Percentiles rank a stretch among this genome's conserved stretches.
phyloP scores from a whole-genome alignment of 257 asterid species.

The Solanum pimpinellifolium region DNA sequence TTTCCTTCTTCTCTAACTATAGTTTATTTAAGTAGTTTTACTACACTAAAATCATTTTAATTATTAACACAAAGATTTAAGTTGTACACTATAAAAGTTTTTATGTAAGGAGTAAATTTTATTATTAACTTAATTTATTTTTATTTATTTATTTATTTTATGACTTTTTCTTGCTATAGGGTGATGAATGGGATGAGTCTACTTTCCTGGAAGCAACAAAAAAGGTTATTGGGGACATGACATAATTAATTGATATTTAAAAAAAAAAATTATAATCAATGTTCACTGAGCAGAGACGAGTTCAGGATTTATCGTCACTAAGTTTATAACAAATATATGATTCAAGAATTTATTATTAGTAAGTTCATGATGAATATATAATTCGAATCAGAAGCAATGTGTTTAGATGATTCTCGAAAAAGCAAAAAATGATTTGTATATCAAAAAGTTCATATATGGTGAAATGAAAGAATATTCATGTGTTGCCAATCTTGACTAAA shows the following conservation, averaged over 20 bases:
- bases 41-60: background rate
- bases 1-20: background rate
- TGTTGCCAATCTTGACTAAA: background rate
- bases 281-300: rapidly evolving
- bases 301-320: background rate
- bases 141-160: background rate
- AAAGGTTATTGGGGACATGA: slow-evolving; percentile 27
- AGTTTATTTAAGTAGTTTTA: background rate
- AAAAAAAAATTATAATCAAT: background rate
- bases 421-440: background rate
- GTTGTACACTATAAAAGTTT: background rate
- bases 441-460: background rate
- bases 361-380: background rate
- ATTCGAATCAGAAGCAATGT: background rate
- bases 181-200: slow-evolving; percentile 55
- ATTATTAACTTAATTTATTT: background rate
- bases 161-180: slow-evolving; percentile 15
- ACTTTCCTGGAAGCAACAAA: slow-evolving; percentile 58
- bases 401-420: background rate
- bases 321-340: background rate
- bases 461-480: background rate
- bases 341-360: background rate
- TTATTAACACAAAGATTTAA: background rate
- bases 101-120: too few species aligned
- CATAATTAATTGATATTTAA: background rate